Base-by-base conservation (phyloP, 495 filamentous ascomycete species). In the Penicillium roqueforti region DNA sequence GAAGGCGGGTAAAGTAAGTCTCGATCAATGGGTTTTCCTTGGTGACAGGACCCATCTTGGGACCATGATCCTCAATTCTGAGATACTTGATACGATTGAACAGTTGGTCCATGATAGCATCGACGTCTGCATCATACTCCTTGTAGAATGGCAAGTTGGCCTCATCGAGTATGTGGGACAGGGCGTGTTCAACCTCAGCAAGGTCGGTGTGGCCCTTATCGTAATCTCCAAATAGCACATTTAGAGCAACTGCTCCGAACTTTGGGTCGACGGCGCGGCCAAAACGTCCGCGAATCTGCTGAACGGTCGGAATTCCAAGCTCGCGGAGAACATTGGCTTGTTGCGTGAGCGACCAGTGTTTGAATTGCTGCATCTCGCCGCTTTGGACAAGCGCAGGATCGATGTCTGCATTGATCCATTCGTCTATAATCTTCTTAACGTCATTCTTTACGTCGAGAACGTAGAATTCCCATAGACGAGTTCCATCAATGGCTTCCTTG, bases 21-120 rank as follows among this genome's bases (percentile, higher is more conserved):
- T 99, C 95, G 53, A 96, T 88, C n/a, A 99, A 74, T 36, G 93
- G 89, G 57, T 80, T 89, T 23, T 86, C 69, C 20, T 81, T 70
- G 52, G 80, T 85, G 63, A 99, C 87, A 11, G 85, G 81, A 1
- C 95, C 95, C 56, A 87, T 70, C 66, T 89, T 95, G 3, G 95
- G 95, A 3, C 95, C 95, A 65, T 97, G 81, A 0, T 89, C 89
- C 57, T 97, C 95, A 18, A 99, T 70, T 42, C 95, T 84, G 52
- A 90, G 75, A 71, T 97, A 99, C 63, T 92, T 95, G 71, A 92
- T 86, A 51, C 95, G 87, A 63, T 96, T 95, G 78, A 86, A 95
- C 18, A 97, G 69, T 65, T 97, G 95, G 60, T 95, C 84, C 43
- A 93, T 82, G 47, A 92, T 93, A 45, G 86, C 88, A 32, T 82